These are phyloP conservation scores for Achaetomium macrosporum DNA, from an alignment of 2,329 filamentous ascomycete species.

Conservation along the genomic window DNA sequence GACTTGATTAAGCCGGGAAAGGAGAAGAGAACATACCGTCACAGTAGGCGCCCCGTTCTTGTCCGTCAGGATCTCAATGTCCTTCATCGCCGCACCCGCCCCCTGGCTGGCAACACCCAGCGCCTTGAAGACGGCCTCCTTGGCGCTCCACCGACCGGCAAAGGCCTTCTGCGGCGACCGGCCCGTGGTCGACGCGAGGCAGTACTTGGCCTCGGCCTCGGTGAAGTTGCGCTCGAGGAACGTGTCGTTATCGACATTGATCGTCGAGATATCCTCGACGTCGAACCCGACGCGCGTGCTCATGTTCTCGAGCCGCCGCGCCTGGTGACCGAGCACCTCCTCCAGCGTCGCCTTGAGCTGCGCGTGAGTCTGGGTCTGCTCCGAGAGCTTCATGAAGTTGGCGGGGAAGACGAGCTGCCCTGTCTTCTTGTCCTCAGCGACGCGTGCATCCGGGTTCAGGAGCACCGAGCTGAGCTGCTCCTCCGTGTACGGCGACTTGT, in stretches of 20 bases:
- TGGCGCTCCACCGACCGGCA: slow-evolving; percentile 92
- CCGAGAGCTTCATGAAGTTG: slow-evolving; percentile 58
- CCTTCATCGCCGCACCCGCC: slow-evolving; percentile 81
- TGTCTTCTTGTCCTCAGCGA: slow-evolving; percentile 79
- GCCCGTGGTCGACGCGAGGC: slow-evolving; percentile 54
- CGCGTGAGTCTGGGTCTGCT: slow-evolving; percentile 45
- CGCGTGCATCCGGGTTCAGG: slow-evolving; percentile 88
- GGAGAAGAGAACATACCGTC: slow-evolving; percentile 54
- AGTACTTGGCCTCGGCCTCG: slow-evolving; percentile 75
- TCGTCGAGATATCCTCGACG: slow-evolving; percentile 77
- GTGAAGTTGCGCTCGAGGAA: slow-evolving; percentile 97
- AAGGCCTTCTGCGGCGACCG: slow-evolving; percentile 82
- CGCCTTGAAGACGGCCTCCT: slow-evolving; percentile 98
- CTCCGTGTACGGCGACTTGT: slow-evolving; percentile 81
- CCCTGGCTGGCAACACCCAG: slow-evolving; percentile 82
- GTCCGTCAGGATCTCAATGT: slow-evolving; percentile 86
- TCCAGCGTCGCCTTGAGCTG: slow-evolving; percentile 60
- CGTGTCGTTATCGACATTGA: slow-evolving; percentile 91
- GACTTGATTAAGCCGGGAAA: background rate
- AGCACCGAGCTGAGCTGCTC: slow-evolving; percentile 82
- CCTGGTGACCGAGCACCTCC: slow-evolving; percentile 71
- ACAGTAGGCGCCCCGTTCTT: slow-evolving; percentile 79
- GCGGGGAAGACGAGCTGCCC: slow-evolving; percentile 67
- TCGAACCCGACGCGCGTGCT: slow-evolving; percentile 88
- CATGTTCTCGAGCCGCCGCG: slow-evolving; percentile 54